Percentiles rank a stretch among this genome's conserved stretches.
These are phyloP conservation scores for Gleditsia sinensis DNA, from an alignment of 306 rosid species.

Conservation along the genomic window DNA sequence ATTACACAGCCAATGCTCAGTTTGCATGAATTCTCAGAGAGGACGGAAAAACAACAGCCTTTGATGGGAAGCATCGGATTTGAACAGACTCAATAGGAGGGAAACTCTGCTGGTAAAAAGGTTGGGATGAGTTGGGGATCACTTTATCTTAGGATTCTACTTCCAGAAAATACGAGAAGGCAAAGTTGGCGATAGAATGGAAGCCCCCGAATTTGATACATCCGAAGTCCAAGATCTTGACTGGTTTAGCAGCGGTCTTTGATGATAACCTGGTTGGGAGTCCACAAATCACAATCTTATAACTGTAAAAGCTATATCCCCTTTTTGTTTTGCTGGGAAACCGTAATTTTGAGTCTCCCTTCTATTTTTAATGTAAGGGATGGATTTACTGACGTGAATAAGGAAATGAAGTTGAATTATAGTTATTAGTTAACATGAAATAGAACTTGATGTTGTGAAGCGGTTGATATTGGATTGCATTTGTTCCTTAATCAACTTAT, in stretches of 20 bases:
- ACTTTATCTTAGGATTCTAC: slow-evolving; percentile 21
- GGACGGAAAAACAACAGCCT: neutral
- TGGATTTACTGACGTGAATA: slow-evolving; percentile 49
- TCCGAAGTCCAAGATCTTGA: slow-evolving; percentile 48
- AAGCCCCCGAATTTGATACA: slow-evolving; percentile 48
- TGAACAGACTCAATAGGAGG: neutral
- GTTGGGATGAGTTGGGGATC: slow-evolving; percentile 30
- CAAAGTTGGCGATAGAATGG: slow-evolving; percentile 40
- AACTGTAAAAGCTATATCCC: slow-evolving; percentile 39
- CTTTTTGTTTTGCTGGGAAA: neutral
- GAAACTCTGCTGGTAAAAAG: slow-evolving; percentile 5
- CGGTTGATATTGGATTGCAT: neutral
- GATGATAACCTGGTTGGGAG: slow-evolving; percentile 51
- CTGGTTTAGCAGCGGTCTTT: slow-evolving; percentile 68
- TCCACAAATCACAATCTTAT: slow-evolving; percentile 10
- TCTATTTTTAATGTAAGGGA: slow-evolving; percentile 67
- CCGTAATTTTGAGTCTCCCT: slow-evolving; percentile 44
- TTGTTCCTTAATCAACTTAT: neutral
- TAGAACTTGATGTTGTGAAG: neutral
- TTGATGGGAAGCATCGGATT: slow-evolving; percentile 4
- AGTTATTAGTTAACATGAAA: neutral
- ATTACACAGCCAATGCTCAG: neutral
- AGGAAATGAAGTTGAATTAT: slow-evolving; percentile 33
- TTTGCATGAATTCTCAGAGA: neutral
- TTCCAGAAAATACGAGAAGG: slow-evolving; percentile 31